Evolutionary conservation across 768 basidiomycete species (phyloP), one percentile per base, ranked within the genome.

Genomic region (Thelephora aurantiotincta): DNA sequence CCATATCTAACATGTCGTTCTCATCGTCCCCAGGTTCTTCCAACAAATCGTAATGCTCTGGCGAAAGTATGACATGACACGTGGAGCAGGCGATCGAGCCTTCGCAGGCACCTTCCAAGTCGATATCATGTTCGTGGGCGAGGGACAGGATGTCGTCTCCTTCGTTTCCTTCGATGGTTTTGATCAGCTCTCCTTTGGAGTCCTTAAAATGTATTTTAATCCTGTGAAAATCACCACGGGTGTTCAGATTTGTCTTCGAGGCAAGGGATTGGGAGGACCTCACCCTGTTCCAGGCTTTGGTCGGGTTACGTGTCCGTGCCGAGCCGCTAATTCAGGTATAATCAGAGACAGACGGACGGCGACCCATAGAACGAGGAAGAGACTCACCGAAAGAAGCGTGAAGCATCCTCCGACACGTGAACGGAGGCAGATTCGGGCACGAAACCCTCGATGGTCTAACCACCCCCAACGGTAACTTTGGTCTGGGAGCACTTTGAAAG

Each of bases 21-120:
- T 99, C 94, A 59, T 99, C 94, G 54, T 98, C 94, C 48, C 59
- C 86, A 3, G 94, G 93, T 58, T 98, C 94, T 1, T 88, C 83
- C 2, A 98, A 73, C 43, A 74, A 61, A 62, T 97, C 88, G 60
- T 92, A 97, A 51, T 80, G 71, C 57, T 91, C 80, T 18, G 74
- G 74, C 20, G 79, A 70, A 47, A 93, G 71, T 49, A 99, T 89
- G 48, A 98, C 77, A 61, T 99, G 94, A 62, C 94, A 99, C 18
- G 94, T 99, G 12, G 94, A 97, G 60, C 94, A 99, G 13, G 94
- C 94, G 43, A 96, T 77, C 1, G 91, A 94, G 35, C 90, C 86
- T 68, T 98, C 94, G 63, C 96, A 99, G 22, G 94, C 94, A 89
- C 93, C 93, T 71, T 98, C 94, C 16, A 97, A 71, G 60, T 98